A percentile compares a stretch with the other conserved stretches of the same genome.
Conservation (phyloP, 1,139 yeast species). For the Wickerhamomyces sp. region DNA sequence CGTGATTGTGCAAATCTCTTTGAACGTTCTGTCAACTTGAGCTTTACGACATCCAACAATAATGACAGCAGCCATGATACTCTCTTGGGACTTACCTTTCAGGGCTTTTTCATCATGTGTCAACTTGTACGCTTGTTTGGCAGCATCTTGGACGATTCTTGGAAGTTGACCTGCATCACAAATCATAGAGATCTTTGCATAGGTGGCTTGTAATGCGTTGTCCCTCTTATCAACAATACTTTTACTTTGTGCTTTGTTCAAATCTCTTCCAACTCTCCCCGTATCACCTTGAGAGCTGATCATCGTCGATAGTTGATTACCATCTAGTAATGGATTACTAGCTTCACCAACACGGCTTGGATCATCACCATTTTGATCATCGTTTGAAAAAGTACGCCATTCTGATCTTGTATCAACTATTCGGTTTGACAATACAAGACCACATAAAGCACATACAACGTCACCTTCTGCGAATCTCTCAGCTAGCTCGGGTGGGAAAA, state of each 20-base stretch:
- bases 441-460: conserved; percentile 95
- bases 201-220: conserved; percentile 83
- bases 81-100: conserved; percentile 88
- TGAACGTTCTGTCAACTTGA: conserved; percentile 89
- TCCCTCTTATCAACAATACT: conserved; percentile 84
- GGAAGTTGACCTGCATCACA: conserved; percentile 97
- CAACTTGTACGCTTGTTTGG: conserved; percentile 90
- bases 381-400: conserved; percentile 97
- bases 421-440: conserved; percentile 85
- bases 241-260: conserved; percentile 84
- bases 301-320: conserved; percentile 88
- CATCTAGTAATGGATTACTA: conserved; percentile 88
- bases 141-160: conserved; percentile 93
- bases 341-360: conserved; percentile 99
- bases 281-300: conserved; percentile 77
- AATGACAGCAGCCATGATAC: conserved; percentile 95
- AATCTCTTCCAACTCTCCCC: conserved; percentile 68
- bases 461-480: conserved; percentile 97
- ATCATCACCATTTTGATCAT: conserved; percentile 96
- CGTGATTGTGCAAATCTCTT: conserved; percentile 94
- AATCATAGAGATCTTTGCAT: conserved; percentile 88
- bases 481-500: conserved; percentile 90
- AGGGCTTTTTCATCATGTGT: conserved; percentile 85
- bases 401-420: conserved; percentile 95
- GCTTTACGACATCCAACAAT: conserved; percentile 94